Evolutionary conservation across 768 basidiomycete genomes (phyloP).

Genomic region (Naganishia vaughanmartiniae): DNA sequence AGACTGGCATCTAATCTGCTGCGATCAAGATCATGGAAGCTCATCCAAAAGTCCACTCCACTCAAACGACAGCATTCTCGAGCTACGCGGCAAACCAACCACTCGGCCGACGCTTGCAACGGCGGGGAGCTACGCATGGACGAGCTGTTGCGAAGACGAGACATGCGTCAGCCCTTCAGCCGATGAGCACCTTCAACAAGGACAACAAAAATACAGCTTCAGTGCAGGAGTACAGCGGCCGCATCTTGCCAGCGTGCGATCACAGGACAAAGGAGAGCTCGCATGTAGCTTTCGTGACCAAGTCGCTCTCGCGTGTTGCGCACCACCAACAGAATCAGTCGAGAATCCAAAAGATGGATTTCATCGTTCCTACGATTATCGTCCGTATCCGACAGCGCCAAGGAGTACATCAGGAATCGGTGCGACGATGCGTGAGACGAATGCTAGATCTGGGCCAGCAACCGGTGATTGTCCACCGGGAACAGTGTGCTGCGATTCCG

Average conservation of each 20-base stretch:
- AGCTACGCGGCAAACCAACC: background rate
- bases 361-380: background rate
- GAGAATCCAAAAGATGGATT: background rate
- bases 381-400: background rate
- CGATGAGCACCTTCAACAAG: background rate
- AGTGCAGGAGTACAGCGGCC: background rate
- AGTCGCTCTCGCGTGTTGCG: background rate
- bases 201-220: background rate
- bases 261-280: constrained; percentile 1
- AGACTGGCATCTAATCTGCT: constrained; percentile 31
- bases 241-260: background rate
- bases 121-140: constrained; percentile 14
- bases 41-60: background rate
- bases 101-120: background rate
- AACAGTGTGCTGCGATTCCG: constrained; percentile 3
- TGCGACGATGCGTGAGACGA: background rate
- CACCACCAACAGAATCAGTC: background rate
- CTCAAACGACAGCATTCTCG: background rate
- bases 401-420: background rate
- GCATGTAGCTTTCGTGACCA: background rate
- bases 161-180: constrained; percentile 17
- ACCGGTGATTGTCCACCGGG: background rate
- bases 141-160: constrained; percentile 26
- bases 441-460: background rate
- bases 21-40: constrained; percentile 30